Percentiles rank a stretch among this genome's conserved stretches.
Evolutionary conservation across 306 rosid genomes (phyloP).

Genomic region (Potentilla sterilis): DNA sequence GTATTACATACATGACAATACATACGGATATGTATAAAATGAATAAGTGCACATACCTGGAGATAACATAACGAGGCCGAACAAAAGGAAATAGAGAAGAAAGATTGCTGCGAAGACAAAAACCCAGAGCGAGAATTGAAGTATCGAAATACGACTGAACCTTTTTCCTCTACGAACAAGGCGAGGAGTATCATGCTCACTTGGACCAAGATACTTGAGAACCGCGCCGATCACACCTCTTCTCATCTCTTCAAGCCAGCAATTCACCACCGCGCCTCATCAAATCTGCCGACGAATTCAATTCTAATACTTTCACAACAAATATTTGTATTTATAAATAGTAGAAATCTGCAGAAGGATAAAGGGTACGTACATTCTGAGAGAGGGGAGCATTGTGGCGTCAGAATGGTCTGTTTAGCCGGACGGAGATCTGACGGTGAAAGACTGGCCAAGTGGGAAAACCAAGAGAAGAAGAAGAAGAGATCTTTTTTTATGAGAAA

Average conservation of each 20-base stretch:
- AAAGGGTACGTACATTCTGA: neutral
- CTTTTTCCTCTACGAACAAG: constrained; percentile 63
- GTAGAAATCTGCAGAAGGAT: neutral
- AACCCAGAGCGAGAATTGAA: constrained; percentile 44
- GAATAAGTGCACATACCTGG: constrained; percentile 43
- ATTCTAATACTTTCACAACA: neutral
- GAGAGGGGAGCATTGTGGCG: neutral
- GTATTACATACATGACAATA: neutral
- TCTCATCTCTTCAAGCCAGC: constrained; percentile 33
- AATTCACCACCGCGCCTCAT: constrained; percentile 43
- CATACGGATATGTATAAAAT: neutral
- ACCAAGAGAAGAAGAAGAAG: neutral
- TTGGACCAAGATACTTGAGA: constrained; percentile 8
- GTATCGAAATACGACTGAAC: constrained; percentile 57
- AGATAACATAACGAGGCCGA: constrained; percentile 50
- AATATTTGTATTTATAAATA: neutral
- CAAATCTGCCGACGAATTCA: neutral
- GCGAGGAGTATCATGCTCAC: constrained; percentile 45
- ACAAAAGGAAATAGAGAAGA: constrained; percentile 47
- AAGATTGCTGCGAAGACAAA: constrained; percentile 46
- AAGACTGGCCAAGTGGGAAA: neutral
- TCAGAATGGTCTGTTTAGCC: neutral
- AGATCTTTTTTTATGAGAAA: too few relatives aligned
- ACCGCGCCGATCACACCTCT: constrained; percentile 34
- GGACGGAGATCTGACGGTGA: constrained; percentile 1